These are phyloP conservation scores for Fraxinus pennsylvanica DNA, from an alignment of 257 asterid genomes.

Conservation along the genomic window DNA sequence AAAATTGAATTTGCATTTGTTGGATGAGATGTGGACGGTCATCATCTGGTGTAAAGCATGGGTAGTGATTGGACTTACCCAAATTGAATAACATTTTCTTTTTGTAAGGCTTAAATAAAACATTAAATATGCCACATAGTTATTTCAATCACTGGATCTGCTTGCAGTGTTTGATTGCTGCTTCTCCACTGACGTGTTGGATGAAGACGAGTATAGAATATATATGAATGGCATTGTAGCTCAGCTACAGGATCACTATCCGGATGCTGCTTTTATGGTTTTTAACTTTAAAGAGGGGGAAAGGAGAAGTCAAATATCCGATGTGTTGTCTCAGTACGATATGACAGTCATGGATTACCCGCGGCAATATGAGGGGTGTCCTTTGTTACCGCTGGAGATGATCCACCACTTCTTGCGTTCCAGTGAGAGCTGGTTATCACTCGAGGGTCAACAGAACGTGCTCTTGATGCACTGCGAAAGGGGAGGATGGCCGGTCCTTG, in stretches of 20 bases:
- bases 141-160: slow-evolving; percentile 26
- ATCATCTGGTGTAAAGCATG: not conserved
- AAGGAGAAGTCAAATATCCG: slow-evolving; percentile 87
- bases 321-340: slow-evolving; percentile 82
- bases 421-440: slow-evolving; percentile 98
- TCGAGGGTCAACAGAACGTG: slow-evolving; percentile 97
- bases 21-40: not conserved
- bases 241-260: slow-evolving; percentile 94
- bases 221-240: slow-evolving; percentile 95
- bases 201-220: slow-evolving; percentile 82
- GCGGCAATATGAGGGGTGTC: slow-evolving; percentile 91
- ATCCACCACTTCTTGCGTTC: slow-evolving; percentile 95
- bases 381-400: slow-evolving; percentile 88
- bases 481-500: slow-evolving; percentile 99
- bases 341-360: slow-evolving; percentile 99
- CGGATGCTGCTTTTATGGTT: slow-evolving; percentile 98
- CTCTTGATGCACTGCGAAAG: slow-evolving; percentile 96
- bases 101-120: not conserved
- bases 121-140: slow-evolving; percentile 8
- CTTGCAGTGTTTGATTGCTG: slow-evolving; percentile 95
- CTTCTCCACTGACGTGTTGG: slow-evolving; percentile 89
- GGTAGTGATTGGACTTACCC: not conserved
- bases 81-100: not conserved
- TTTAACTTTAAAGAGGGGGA: slow-evolving; percentile 94
- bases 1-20: not conserved